phyloP scores from a whole-genome alignment of 148 eudicot genomes.

The Cornus controversa region DNA sequence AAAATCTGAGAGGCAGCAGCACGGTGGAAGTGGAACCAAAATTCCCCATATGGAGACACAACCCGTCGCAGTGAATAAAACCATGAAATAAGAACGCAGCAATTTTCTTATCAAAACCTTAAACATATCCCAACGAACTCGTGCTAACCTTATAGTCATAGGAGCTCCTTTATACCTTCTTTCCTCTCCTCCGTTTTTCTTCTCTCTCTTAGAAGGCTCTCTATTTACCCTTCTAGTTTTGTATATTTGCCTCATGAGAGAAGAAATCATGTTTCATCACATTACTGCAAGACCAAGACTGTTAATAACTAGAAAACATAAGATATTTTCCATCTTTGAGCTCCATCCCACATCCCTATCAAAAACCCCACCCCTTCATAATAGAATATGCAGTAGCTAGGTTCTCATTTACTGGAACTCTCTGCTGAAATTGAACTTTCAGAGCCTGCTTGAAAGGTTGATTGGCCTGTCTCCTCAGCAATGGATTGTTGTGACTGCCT shows the following conservation, averaged over 20 bases:
- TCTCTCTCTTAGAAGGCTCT: background rate
- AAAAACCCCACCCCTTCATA: background rate
- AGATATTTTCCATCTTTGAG: background rate
- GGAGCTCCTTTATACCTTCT: background rate
- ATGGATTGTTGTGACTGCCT: slow-evolving; percentile 23
- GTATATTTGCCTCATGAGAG: slow-evolving; percentile 5
- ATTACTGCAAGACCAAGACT: slow-evolving; percentile 6
- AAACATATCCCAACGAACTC: slow-evolving; percentile 8
- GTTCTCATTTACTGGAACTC: slow-evolving; percentile 14
- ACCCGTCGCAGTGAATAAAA: background rate
- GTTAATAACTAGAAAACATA: background rate
- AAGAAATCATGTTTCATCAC: slow-evolving; percentile 3
- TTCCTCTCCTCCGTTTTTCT: background rate
- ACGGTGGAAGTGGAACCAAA: slow-evolving; percentile 17
- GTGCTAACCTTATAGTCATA: slow-evolving; percentile 5
- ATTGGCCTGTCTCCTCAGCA: slow-evolving; percentile 14
- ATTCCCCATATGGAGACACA: slow-evolving; percentile 4
- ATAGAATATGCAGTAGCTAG: background rate
- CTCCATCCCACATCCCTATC: background rate
- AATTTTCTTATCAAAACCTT: slow-evolving; percentile 7
- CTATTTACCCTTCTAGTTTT: background rate
- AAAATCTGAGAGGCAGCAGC: background rate
- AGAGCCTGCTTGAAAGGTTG: slow-evolving; percentile 11
- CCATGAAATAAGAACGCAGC: background rate
- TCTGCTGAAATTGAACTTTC: slow-evolving; percentile 9